phyloP scores from a whole-genome alignment of 2,329 filamentous ascomycete species.

The Penicillium sp. region DNA sequence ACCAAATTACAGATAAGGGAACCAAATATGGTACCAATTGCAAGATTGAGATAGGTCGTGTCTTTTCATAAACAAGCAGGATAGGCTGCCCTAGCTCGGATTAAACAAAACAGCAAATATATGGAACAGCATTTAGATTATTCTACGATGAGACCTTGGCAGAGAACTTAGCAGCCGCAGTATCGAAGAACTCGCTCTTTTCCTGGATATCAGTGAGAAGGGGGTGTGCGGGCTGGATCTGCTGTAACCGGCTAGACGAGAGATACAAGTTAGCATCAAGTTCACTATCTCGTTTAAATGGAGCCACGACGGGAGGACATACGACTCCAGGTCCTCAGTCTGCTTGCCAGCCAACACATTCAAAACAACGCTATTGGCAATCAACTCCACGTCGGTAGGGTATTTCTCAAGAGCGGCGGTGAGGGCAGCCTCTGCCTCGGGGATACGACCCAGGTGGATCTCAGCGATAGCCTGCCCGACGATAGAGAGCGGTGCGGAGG shows the following conservation, averaged over 20 bases:
- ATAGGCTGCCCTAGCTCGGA: slow-evolving; percentile 18
- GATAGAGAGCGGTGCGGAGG: slow-evolving; percentile 71
- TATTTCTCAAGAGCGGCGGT: slow-evolving; percentile 77
- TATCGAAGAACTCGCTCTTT: slow-evolving; percentile 86
- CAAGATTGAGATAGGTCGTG: slow-evolving; percentile 22
- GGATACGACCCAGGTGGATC: slow-evolving; percentile 80
- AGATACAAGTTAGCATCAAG: slow-evolving; percentile 20
- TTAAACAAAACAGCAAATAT: slow-evolving; percentile 23
- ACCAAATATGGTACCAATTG: slow-evolving; percentile 12
- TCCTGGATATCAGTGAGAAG: slow-evolving; percentile 73
- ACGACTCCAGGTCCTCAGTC: slow-evolving; percentile 61
- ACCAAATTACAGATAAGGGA: neutral
- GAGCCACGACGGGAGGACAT: slow-evolving; percentile 35
- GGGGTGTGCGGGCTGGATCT: slow-evolving; percentile 64
- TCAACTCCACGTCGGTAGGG: slow-evolving; percentile 67
- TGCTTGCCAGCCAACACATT: slow-evolving; percentile 75
- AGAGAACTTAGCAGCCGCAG: slow-evolving; percentile 80
- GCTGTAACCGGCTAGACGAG: slow-evolving; percentile 42
- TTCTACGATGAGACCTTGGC: slow-evolving; percentile 63
- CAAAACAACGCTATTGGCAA: slow-evolving; percentile 81
- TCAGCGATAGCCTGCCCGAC: slow-evolving; percentile 89
- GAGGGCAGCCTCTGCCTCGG: slow-evolving; percentile 85
- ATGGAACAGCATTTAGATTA: slow-evolving; percentile 10
- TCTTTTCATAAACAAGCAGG: slow-evolving; percentile 29
- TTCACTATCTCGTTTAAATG: no score